These are phyloP conservation scores for Talaromyces marneffei DNA, from an alignment of 2,329 filamentous ascomycete species.

Conservation along the genomic window DNA sequence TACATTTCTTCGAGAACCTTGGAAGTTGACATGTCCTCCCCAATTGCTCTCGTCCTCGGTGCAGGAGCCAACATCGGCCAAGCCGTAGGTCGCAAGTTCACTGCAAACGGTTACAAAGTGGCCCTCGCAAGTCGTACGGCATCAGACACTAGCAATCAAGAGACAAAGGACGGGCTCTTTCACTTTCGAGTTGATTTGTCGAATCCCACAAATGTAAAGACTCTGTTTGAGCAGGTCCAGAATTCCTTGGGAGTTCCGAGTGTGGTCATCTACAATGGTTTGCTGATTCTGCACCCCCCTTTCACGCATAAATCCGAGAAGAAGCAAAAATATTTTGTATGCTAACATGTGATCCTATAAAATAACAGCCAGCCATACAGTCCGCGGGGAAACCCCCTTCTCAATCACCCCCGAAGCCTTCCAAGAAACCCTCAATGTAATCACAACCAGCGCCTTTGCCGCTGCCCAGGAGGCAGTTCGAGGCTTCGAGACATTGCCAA, in stretches of 20 bases:
- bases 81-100: conserved; percentile 34
- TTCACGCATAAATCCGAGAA: not conserved
- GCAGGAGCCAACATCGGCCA: conserved; percentile 40
- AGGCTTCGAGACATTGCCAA: not conserved
- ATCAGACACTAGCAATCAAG: conserved; percentile 25
- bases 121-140: conserved; percentile 34
- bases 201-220: conserved; percentile 29
- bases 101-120: conserved; percentile 40
- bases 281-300: not conserved
- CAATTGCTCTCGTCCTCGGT: conserved; percentile 36
- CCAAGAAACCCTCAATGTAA: conserved; percentile 6
- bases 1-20: no score
- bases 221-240: conserved; percentile 37
- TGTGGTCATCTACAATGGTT: conserved; percentile 30
- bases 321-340: not conserved
- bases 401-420: not conserved
- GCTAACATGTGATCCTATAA: not conserved
- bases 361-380: not conserved
- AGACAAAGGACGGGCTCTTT: conserved; percentile 28
- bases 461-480: not conserved
- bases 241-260: conserved; percentile 32
- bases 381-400: not conserved
- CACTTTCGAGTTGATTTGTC: conserved; percentile 29
- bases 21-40: conserved; percentile 5
- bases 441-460: not conserved